Conservation (phyloP, 257 asterid genomes). For the Pogostemon cablin region DNA sequence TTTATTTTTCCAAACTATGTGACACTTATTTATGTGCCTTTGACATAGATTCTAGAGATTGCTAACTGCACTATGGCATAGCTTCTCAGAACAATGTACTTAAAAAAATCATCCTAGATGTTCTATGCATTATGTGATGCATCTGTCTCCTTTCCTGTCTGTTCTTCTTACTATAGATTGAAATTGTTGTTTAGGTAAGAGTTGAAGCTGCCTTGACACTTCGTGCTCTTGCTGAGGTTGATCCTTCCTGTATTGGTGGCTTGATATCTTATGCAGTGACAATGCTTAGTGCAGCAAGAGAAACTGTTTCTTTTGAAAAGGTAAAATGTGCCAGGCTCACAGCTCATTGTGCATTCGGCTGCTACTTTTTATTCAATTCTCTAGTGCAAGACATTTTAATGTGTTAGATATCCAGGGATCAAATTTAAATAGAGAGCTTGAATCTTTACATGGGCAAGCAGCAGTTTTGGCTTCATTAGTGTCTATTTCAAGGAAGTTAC, state of each 20-base stretch:
- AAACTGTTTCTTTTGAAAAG: constrained; percentile 83
- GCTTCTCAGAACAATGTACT: constrained; percentile 26
- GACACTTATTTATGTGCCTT: constrained; percentile 22
- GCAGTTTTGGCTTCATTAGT: constrained; percentile 91
- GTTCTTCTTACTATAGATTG: constrained; percentile 30
- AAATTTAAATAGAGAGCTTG: constrained; percentile 74
- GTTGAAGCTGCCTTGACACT: constrained; percentile 97
- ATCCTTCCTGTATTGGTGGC: constrained; percentile 96
- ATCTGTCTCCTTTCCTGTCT: constrained; percentile 15
- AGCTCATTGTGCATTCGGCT: constrained; percentile 6
- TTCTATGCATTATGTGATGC: constrained; percentile 33
- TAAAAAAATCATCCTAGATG: constrained; percentile 26
- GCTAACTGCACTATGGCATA: constrained; percentile 21
- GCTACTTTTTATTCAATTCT: constrained; percentile 16
- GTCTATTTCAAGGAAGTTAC: constrained; percentile 83
- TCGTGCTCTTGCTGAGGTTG: constrained; percentile 93
- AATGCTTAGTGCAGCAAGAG: constrained; percentile 86
- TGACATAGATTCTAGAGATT: constrained; percentile 24
- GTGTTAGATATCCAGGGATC: constrained; percentile 61
- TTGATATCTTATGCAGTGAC: constrained; percentile 93
- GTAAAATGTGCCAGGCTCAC: constrained; percentile 43
- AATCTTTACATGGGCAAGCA: constrained; percentile 87
- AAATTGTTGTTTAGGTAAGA: constrained; percentile 65
- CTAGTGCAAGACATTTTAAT: constrained; percentile 32
- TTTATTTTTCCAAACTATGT: constrained; percentile 2